Evolutionary conservation across 495 filamentous ascomycete species (phyloP), one percentile per base, ranked within the genome.

Genomic region (Bryoglossum gracile): DNA sequence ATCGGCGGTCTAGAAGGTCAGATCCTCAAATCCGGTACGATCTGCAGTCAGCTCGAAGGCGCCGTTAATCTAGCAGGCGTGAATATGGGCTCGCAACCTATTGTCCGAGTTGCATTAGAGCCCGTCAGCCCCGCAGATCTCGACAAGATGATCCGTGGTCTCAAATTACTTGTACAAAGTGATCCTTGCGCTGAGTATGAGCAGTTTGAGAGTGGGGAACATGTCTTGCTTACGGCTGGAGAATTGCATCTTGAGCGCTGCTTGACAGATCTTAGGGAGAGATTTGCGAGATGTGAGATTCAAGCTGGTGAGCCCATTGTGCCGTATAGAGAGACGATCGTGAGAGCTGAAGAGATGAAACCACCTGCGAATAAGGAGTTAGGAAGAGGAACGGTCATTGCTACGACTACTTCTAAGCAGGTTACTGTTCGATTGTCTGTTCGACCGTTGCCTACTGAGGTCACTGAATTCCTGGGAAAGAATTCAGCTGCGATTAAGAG

Each of bases 131-230:
- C 94, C 0, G 80, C 76, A 26, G 88, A 99, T 58, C 69, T 99
- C 30, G 78, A 86, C 57, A 95, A 92, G 66, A 91, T 99, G 90
- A 86, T 99, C 38, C 74, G 75, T 9, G 92, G 92, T 0, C 73
- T 97, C 43, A 78, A 83, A 47, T 69, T 99, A 40, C 82, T 99
- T 6, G 89, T 94, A 48, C 88, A 95, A 61, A 92, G 87, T 60
- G 92, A 99, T 60, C 91, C 92, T 1, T 97, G 92, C 56, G 94
- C 90, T 13, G 82, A 89, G 61, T 99, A 99, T 57, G 89, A 96
- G 59, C 86, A 94, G 9, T 83, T 97, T 19, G 79, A 84, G 46
- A 95, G 80, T 48, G 92, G 92, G 43, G 92, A 99, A 65, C 94
- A 99, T 68, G 91, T 99, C 40, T 79, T 99, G 17, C 66, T 92